phyloP scores from a whole-genome alignment of 345 rosid species.

The Trapa bicornis region DNA sequence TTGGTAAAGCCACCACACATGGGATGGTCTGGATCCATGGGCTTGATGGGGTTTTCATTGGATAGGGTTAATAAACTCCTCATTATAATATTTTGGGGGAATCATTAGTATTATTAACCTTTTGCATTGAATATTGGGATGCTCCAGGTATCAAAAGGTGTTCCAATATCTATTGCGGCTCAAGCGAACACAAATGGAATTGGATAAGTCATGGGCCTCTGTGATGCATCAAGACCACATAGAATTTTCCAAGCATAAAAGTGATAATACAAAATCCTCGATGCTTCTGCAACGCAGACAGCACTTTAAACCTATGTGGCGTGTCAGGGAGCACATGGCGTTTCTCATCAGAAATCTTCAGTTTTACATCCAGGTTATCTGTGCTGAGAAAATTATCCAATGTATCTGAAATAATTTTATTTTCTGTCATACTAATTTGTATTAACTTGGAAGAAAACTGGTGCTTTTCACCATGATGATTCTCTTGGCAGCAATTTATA shows the following conservation, averaged over 20 bases:
- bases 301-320: constrained; percentile 85
- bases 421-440: not conserved
- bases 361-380: constrained; percentile 80
- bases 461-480: not conserved
- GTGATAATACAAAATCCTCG: constrained; percentile 35
- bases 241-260: constrained; percentile 60
- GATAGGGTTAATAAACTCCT: too few species aligned
- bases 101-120: not conserved
- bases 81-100: not conserved
- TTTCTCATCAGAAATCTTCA: constrained; percentile 93
- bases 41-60: too few species aligned
- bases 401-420: not conserved
- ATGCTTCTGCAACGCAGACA: constrained; percentile 62
- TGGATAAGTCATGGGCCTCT: constrained; percentile 98
- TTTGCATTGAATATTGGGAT: not conserved
- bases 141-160: constrained; percentile 62
- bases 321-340: constrained; percentile 94
- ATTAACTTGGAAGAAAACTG: not conserved
- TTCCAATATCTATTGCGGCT: constrained; percentile 87
- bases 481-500: not conserved
- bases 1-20: too few species aligned
- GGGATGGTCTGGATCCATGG: too few species aligned
- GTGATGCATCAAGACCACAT: constrained; percentile 93
- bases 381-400: not conserved
- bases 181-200: constrained; percentile 88